Conservation (phyloP, 768 basidiomycete species). For the Boletus rex-veris region DNA sequence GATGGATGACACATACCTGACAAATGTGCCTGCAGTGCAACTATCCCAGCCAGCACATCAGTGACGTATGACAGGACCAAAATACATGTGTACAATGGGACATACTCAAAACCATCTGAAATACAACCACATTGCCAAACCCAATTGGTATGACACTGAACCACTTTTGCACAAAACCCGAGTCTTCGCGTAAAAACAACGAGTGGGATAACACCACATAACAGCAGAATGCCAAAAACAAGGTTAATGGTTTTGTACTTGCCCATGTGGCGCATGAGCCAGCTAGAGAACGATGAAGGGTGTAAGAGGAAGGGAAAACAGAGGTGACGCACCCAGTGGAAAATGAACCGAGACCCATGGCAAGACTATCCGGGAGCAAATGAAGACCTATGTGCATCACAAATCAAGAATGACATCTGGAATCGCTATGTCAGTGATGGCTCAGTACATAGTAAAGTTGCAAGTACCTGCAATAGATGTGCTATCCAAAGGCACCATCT, state of each 20-base stretch:
- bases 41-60: neutral
- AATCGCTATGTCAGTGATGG: neutral
- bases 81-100: neutral
- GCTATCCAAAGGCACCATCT: conserved; percentile 66
- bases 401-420: neutral
- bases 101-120: neutral
- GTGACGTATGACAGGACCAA: neutral
- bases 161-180: no score
- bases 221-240: conserved; percentile 47
- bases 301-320: neutral
- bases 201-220: conserved; percentile 41
- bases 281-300: conserved; percentile 19
- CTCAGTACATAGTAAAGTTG: neutral
- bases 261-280: conserved; percentile 50
- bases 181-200: conserved; percentile 22
- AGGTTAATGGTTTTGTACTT: conserved; percentile 47
- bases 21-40: no score
- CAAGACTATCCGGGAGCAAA: conserved; percentile 47
- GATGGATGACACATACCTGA: no score
- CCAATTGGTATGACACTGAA: conserved; percentile 12
- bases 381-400: conserved; percentile 36
- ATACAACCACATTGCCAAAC: conserved; percentile 8
- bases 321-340: conserved; percentile 41
- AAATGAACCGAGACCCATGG: conserved; percentile 48
- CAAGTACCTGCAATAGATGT: conserved; percentile 60